A percentile compares a stretch with the other conserved stretches of the same genome.
Conservation (phyloP, 257 asterid species). For the Mitragyna speciosa region DNA sequence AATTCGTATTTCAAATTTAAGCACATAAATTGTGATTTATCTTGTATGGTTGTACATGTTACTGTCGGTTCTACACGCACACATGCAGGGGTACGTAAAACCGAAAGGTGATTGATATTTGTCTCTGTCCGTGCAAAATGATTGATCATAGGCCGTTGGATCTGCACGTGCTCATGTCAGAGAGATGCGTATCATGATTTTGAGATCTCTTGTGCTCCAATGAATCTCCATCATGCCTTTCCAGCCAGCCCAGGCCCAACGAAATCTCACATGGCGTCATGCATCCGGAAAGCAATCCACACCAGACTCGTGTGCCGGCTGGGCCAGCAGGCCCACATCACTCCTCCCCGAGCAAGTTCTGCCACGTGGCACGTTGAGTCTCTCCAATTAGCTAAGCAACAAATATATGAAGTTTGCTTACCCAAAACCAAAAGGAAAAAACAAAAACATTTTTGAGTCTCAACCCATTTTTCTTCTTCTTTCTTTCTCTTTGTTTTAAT, state of each 20-base stretch:
- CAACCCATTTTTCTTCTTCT: no score
- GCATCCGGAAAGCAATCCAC: constrained; percentile 20
- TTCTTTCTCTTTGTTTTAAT: no score
- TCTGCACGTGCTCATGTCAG: constrained; percentile 60
- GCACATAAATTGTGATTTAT: no score
- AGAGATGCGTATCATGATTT: constrained; percentile 15
- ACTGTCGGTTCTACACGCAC: no score
- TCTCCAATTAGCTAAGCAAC: neutral
- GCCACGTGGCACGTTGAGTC: neutral
- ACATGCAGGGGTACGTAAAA: neutral
- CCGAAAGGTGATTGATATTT: neutral
- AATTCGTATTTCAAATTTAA: no score
- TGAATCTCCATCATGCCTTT: neutral
- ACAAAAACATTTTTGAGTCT: no score
- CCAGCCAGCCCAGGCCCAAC: constrained; percentile 29
- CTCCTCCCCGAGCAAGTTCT: constrained; percentile 18
- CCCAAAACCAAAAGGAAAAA: neutral
- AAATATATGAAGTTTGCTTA: neutral
- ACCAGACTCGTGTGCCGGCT: constrained; percentile 61
- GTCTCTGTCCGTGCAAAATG: neutral
- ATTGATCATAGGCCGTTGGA: constrained; percentile 36
- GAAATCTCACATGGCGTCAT: constrained; percentile 35
- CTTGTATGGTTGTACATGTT: no score
- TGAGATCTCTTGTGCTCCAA: neutral
- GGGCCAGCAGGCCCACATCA: constrained; percentile 54